Evolutionary conservation across 805 yeast species (phyloP), one percentile per base, ranked within the genome.

Genomic region (Torulaspora gathmanii): DNA sequence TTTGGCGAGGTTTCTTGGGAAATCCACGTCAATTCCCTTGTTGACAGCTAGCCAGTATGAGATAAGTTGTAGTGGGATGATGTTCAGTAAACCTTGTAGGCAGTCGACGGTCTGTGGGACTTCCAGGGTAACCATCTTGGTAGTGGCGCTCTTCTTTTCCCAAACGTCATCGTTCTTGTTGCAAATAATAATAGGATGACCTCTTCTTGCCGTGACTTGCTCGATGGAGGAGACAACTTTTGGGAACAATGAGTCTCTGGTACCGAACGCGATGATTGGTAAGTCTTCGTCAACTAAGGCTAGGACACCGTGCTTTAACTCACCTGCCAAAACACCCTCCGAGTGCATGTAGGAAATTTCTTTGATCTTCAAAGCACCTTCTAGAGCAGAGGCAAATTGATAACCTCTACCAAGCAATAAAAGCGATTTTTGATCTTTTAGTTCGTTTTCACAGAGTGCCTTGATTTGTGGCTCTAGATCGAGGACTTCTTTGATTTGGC

Each of bases 251-350:
- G 96, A 86, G 70, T 93, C 99, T 64, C 95, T 80, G 5, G 99
- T 91, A 42, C 97, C 98, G 65, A 93, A 82, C 3, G 95, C 95
- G 68, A 93, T 84, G 56, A 93, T 87, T 49, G 99, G 99, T 64
- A 93, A 74, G 51, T 83, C 75, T 57, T 86, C 95, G 70, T 93
- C 99, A 49, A 93, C 97, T 49, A 93, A 77, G 6, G 99, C 99
- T 61, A 93, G 78, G 26, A 88, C 96, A 71, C 99, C 99, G 65
- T 93, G 99, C 70, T 93, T 93, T 70, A 93, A 80, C 71, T 93
- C 99, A 68, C 99, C 99, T 17, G 99, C 99, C 54, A 93, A 80
- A 43, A 93, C 96, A 74, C 99, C 99, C 73, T 93, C 99, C 16
- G 97, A 88, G 68, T 93, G 99, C 88, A 93, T 93, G 69, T 93